Base-by-base conservation (phyloP, 2,329 filamentous ascomycete species). In the Parafenestella ontariensis region DNA sequence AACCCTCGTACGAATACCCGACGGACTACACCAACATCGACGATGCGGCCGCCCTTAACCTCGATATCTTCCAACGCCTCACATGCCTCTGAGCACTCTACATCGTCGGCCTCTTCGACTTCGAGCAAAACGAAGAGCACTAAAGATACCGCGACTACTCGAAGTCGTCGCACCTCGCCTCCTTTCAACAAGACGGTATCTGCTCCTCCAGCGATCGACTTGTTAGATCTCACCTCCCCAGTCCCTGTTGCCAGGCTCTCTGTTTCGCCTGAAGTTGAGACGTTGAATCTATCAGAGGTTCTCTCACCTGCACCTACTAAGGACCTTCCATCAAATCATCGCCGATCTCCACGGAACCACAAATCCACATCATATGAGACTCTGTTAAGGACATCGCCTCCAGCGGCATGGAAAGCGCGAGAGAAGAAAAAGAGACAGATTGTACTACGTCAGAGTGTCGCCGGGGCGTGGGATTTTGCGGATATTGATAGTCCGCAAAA, bases 351-450 rank as follows among this genome's bases (percentile, higher is more conserved):
- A 3, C 60, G 62, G 28, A 55, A 57, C 1, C 59, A 63, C 40
- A 46, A 52, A 2, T 53, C 58, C 5, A 37, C 40, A 15, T 59
- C 58, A 10, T 53, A 58, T 11, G 48, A 52, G 0, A 43, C 34
- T 0, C 9, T 20, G 1, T 13, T n/a, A 8, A 52, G 41, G 18
- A 46, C 42, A 2, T 62, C 64, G 5, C 57, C 65, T 1, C 62
- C 66, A 3, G 66, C 71, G 36, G 57, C 66, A 3, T 73, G 70
- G 70, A 75, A 75, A 59, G 31, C 58, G 0, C 62, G 63, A 7
- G 59, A 60, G 18, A 67, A 61, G 44, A 73, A 71, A 40, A 75
- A 74, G 37, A 65, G 70, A 3, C 62, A 65, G 17, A 68, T 75
- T 15, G 50, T 68, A 1, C 52, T 76, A 7, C 57, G 74, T 1